A percentile compares a stretch with the other conserved stretches of the same genome.
phyloP scores from a whole-genome alignment of 169 alveolate species.

The Plasmodium malariae region DNA sequence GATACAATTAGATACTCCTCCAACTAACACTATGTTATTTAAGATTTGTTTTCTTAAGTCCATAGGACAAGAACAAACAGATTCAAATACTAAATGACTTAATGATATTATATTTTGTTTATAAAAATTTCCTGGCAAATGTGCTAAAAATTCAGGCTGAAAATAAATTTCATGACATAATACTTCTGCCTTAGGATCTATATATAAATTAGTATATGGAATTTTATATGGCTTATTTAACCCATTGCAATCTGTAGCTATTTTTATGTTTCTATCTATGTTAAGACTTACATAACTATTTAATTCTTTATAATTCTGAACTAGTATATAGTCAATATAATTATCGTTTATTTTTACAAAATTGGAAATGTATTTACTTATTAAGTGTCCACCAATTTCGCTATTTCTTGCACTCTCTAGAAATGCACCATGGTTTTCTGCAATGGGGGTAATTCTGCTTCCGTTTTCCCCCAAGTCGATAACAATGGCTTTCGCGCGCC shows the following conservation, averaged over 20 bases:
- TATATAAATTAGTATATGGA: constrained; percentile 70
- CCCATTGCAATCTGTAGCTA: constrained; percentile 72
- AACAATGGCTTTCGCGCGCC: constrained; percentile 45
- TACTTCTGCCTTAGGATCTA: constrained; percentile 75
- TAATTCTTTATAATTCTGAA: constrained; percentile 72
- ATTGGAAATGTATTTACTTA: constrained; percentile 69
- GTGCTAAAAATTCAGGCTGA: constrained; percentile 77
- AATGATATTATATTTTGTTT: constrained; percentile 70
- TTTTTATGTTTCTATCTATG: constrained; percentile 62
- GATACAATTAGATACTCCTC: constrained; percentile 75
- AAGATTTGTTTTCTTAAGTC: constrained; percentile 66
- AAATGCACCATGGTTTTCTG: constrained; percentile 71
- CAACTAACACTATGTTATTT: constrained; percentile 57
- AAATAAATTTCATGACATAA: constrained; percentile 76
- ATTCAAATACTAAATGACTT: constrained; percentile 56
- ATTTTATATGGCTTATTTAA: constrained; percentile 65
- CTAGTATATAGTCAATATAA: constrained; percentile 51
- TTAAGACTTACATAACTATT: constrained; percentile 73
- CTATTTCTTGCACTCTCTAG: constrained; percentile 24
- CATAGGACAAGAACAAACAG: constrained; percentile 67
- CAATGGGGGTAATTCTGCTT: constrained; percentile 62
- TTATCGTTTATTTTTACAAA: constrained; percentile 67
- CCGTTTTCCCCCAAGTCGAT: constrained; percentile 72
- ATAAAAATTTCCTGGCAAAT: constrained; percentile 72
- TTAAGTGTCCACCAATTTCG: constrained; percentile 73